These are phyloP conservation scores for Aspergillus fructus DNA, from an alignment of 2,329 filamentous ascomycete species.

Conservation along the genomic window DNA sequence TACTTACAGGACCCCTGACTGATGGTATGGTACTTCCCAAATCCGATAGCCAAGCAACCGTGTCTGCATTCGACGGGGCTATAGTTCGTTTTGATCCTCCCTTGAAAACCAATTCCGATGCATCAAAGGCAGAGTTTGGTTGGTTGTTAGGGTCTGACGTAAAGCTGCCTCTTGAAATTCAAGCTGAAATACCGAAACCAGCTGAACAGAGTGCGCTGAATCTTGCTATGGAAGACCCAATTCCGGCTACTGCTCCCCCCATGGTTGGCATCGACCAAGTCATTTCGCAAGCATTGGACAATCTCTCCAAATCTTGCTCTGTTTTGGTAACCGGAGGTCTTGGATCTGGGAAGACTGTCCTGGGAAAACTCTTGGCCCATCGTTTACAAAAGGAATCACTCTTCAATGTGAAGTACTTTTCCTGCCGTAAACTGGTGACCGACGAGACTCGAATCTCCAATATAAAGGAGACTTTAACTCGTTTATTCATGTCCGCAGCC, in stretches of 20 bases:
- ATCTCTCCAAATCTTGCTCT: slow-evolving; percentile 82
- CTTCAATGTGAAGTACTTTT: slow-evolving; percentile 81
- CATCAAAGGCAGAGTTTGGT: slow-evolving; percentile 32
- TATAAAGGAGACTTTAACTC: slow-evolving; percentile 83
- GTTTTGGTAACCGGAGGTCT: slow-evolving; percentile 85
- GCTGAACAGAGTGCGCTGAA: slow-evolving; percentile 44
- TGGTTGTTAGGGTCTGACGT: slow-evolving; percentile 81
- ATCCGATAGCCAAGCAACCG: slow-evolving; percentile 53
- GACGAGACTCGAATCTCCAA: slow-evolving; percentile 87
- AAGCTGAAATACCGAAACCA: slow-evolving; percentile 68
- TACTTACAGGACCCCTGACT: slow-evolving; percentile 82
- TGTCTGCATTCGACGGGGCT: slow-evolving; percentile 75
- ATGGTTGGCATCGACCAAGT: slow-evolving; percentile 84
- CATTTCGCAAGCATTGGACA: slow-evolving; percentile 69
- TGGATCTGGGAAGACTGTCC: slow-evolving; percentile 83
- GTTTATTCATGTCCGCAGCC: slow-evolving; percentile 82
- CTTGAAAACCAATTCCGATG: slow-evolving; percentile 33
- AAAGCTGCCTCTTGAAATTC: slow-evolving; percentile 72
- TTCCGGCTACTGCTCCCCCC: slow-evolving; percentile 55
- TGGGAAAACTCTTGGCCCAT: slow-evolving; percentile 74
- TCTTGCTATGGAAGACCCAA: slow-evolving; percentile 53
- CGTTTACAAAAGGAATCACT: slow-evolving; percentile 69
- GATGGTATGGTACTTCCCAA: slow-evolving; percentile 78
- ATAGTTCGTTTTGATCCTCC: slow-evolving; percentile 74
- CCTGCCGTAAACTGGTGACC: slow-evolving; percentile 81